Conservation (phyloP, 169 alveolate genomes). For the Plasmodium cynomolgi region DNA sequence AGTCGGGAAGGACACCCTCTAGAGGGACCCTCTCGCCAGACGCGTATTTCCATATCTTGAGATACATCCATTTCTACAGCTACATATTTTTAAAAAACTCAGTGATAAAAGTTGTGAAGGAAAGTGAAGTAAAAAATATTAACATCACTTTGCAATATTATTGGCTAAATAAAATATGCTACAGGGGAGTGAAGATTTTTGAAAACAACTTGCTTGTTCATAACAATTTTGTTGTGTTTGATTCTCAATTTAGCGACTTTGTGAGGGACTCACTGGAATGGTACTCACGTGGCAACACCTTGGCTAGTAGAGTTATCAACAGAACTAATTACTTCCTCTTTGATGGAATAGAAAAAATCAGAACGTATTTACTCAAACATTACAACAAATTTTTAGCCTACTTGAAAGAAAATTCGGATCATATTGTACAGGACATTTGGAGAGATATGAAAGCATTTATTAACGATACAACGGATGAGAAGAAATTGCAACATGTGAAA, state of each 20-base stretch:
- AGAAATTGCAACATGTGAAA: not conserved
- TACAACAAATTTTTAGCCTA: not conserved
- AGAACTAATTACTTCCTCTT: not conserved
- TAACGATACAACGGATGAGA: not conserved
- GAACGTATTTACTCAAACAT: not conserved
- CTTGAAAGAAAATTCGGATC: not conserved
- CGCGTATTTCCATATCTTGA: slow-evolving; percentile 13
- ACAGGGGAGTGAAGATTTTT: slow-evolving; percentile 15
- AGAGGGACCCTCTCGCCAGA: not conserved
- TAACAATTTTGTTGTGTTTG: slow-evolving; percentile 44
- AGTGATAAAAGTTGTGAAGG: slow-evolving; percentile 51
- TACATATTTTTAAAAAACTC: slow-evolving; percentile 46
- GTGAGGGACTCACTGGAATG: not conserved
- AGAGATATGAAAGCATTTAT: not conserved
- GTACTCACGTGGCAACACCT: not conserved
- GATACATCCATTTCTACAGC: slow-evolving; percentile 56
- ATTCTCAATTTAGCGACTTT: slow-evolving; percentile 26
- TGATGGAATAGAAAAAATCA: not conserved
- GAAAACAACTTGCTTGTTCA: slow-evolving; percentile 16
- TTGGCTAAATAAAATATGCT: slow-evolving; percentile 35
- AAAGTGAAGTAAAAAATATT: slow-evolving; percentile 19
- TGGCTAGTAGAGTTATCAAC: not conserved
- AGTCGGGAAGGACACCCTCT: not conserved
- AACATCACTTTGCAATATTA: slow-evolving; percentile 25
- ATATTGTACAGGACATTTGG: not conserved